Evolutionary conservation across 176 grass and related monocot species (phyloP).

Genomic region (Tuctoria greenei): DNA sequence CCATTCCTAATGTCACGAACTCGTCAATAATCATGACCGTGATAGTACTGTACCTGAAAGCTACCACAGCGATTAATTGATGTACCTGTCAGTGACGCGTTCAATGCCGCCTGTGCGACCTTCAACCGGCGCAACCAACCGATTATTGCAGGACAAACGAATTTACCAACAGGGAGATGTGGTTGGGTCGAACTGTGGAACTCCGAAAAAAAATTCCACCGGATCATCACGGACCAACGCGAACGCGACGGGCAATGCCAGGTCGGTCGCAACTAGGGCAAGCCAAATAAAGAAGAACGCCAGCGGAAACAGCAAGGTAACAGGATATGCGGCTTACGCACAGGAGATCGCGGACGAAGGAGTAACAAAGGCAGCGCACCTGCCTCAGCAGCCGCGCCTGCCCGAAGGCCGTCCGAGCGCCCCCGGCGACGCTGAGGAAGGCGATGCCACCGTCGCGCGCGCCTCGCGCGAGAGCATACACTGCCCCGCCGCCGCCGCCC

Average conservation of each 20-base stretch:
- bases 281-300: too few relatives aligned
- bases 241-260: neutral
- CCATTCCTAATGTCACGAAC: neutral
- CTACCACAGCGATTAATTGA: neutral
- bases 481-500: neutral
- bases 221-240: neutral
- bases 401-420: constrained; percentile 32
- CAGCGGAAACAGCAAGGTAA: neutral
- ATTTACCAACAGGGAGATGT: neutral
- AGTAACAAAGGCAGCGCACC: constrained; percentile 31
- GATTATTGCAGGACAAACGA: neutral
- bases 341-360: neutral
- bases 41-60: neutral
- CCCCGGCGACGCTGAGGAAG: constrained; percentile 61
- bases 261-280: too few relatives aligned
- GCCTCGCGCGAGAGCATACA: constrained; percentile 12
- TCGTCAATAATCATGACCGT: neutral
- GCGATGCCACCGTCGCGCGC: constrained; percentile 30
- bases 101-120: neutral
- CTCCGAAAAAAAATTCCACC: neutral
- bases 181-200: neutral
- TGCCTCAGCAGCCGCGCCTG: constrained; percentile 28
- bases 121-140: neutral
- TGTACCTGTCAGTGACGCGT: neutral
- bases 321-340: neutral